These are phyloP conservation scores for Sesbania bispinosa DNA, from an alignment of 306 rosid species.

Conservation along the genomic window DNA sequence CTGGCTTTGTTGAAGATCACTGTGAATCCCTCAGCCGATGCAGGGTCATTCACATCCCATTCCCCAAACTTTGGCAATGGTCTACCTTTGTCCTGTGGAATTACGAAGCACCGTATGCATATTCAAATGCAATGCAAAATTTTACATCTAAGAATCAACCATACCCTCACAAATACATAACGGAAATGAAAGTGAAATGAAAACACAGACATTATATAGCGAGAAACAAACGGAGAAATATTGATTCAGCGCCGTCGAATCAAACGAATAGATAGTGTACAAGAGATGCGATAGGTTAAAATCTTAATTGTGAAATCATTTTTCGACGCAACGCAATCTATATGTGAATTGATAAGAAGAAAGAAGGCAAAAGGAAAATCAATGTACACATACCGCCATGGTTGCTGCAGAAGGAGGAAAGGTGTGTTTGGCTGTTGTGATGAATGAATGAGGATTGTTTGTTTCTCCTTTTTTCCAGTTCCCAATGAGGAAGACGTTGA, in stretches of 20 bases:
- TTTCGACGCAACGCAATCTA: too few relatives aligned
- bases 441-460: too few relatives aligned
- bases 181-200: background rate
- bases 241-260: background rate
- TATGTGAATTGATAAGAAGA: too few relatives aligned
- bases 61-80: slow-evolving; percentile 82
- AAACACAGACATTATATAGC: background rate
- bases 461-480: background rate
- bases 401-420: background rate
- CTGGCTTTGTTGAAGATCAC: slow-evolving; percentile 77
- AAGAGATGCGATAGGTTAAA: background rate
- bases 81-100: slow-evolving; percentile 51
- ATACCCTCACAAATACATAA: background rate
- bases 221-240: background rate
- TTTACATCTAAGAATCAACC: background rate
- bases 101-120: too few relatives aligned
- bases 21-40: slow-evolving; percentile 79
- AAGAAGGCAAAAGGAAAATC: too few relatives aligned
- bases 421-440: background rate
- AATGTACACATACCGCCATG: slow-evolving; percentile 52
- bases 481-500: background rate
- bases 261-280: too few relatives aligned
- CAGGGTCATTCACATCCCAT: slow-evolving; percentile 82
- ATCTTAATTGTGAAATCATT: slow-evolving; percentile 8
- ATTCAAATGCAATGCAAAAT: too few relatives aligned